Evolutionary conservation across 108 stramenopile species (phyloP).

Genomic region (Chaetoceros tenuissimus): DNA sequence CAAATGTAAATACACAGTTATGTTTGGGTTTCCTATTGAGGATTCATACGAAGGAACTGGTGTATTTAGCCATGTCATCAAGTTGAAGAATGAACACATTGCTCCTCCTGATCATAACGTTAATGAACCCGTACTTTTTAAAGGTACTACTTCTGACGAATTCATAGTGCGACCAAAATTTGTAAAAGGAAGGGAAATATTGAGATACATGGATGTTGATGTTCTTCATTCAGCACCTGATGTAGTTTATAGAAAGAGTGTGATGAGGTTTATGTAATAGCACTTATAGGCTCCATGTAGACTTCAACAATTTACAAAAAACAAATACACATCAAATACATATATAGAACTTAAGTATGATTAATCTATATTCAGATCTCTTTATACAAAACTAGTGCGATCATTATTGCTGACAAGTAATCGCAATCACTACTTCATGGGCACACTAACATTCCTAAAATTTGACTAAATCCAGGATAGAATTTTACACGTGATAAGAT

Average conservation of each 20-base stretch:
- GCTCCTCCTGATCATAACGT: conserved; percentile 34
- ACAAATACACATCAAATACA: too few relatives aligned
- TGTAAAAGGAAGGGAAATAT: conserved; percentile 42
- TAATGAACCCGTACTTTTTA: conserved; percentile 56
- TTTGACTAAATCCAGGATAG: too few relatives aligned
- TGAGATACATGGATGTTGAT: conserved; percentile 62
- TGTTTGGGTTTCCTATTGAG: conserved; percentile 65
- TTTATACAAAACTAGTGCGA: too few relatives aligned
- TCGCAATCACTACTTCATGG: too few relatives aligned
- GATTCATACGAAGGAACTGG: conserved; percentile 52
- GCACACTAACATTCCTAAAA: too few relatives aligned
- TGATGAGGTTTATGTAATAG: conserved; percentile 76
- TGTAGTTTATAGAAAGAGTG: conserved; percentile 56
- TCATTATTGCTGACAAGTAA: too few relatives aligned
- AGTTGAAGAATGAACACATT: conserved; percentile 31
- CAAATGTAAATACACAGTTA: conserved; percentile 28
- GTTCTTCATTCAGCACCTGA: conserved; percentile 72
- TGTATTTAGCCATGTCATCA: conserved; percentile 61
- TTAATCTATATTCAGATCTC: too few relatives aligned
- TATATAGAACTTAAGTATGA: too few relatives aligned
- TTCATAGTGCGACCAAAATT: conserved; percentile 56
- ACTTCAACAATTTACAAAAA: too few relatives aligned
- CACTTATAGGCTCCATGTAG: too few relatives aligned
- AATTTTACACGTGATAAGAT: too few relatives aligned
- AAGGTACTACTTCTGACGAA: conserved; percentile 32